These are phyloP conservation scores for Mediolabrus comicus DNA, from an alignment of 108 stramenopile species.

Conservation along the genomic window DNA sequence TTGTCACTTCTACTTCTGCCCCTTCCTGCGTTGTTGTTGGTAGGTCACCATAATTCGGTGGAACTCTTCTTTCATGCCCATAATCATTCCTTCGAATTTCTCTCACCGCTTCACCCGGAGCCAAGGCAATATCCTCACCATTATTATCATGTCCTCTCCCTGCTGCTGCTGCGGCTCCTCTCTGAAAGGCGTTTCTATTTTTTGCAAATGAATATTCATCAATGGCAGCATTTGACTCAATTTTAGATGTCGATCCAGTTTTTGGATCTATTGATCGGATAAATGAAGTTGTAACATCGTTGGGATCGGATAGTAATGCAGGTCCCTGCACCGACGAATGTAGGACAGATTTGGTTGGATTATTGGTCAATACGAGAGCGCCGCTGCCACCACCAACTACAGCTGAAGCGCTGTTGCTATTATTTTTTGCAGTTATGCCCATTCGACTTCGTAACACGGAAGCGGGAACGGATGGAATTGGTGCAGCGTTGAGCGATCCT, in stretches of 20 bases:
- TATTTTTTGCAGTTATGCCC: not conserved
- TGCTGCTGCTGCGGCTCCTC: constrained; percentile 48
- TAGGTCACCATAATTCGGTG: constrained; percentile 29
- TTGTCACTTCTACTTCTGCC: not conserved
- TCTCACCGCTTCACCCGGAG: constrained; percentile 42
- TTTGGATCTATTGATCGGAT: constrained; percentile 23
- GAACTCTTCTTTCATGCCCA: constrained; percentile 21
- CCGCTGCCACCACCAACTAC: not conserved
- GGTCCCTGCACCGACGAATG: constrained; percentile 53
- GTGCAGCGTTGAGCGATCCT: constrained; percentile 33
- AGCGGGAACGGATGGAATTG: constrained; percentile 33
- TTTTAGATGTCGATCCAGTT: constrained; percentile 30
- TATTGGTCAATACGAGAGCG: constrained; percentile 3
- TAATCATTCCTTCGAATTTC: constrained; percentile 47
- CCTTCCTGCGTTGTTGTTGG: not conserved
- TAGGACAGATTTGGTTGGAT: not conserved
- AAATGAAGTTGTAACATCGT: constrained; percentile 43
- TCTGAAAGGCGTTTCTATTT: constrained; percentile 69
- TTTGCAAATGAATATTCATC: constrained; percentile 60
- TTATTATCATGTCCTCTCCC: constrained; percentile 16
- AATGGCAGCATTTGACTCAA: constrained; percentile 51
- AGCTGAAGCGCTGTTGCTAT: not conserved
- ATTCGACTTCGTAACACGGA: constrained; percentile 27
- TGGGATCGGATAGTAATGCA: constrained; percentile 57
- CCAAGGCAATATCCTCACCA: constrained; percentile 40